phyloP scores from a whole-genome alignment of 768 basidiomycete species.

The Termitomyces sp. region DNA sequence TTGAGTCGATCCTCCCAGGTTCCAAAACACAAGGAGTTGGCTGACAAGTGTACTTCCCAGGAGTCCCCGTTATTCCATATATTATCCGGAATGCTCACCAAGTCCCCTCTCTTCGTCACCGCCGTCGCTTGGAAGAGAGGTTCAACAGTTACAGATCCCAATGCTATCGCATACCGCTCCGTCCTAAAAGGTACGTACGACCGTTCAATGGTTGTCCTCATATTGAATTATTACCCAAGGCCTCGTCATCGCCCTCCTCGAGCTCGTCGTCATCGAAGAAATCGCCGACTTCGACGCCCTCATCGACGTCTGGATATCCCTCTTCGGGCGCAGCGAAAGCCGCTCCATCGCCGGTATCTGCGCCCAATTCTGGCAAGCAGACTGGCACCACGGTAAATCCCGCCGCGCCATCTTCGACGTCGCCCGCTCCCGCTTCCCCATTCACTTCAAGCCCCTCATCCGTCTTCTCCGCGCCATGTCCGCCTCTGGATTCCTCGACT shows the following conservation, averaged over 20 bases:
- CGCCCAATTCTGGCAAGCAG: constrained; percentile 78
- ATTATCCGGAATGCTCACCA: constrained; percentile 55
- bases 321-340: constrained; percentile 76
- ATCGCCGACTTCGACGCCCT: constrained; percentile 71
- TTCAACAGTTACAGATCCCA: constrained; percentile 69
- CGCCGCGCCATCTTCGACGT: constrained; percentile 84
- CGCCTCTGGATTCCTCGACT: constrained; percentile 72
- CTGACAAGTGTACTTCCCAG: constrained; percentile 50
- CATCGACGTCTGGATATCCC: constrained; percentile 72
- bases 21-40: constrained; percentile 52
- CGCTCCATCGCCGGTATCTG: constrained; percentile 66
- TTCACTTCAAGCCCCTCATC: constrained; percentile 67
- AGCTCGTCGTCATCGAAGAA: constrained; percentile 72
- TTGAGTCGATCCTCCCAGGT: constrained; percentile 46
- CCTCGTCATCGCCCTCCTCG: constrained; percentile 69
- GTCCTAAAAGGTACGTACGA: constrained; percentile 71
- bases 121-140: constrained; percentile 65
- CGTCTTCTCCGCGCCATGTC: constrained; percentile 76
- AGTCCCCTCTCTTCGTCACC: constrained; percentile 75
- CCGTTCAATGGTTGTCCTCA: not conserved
- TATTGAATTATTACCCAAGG: constrained; percentile 42
- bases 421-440: constrained; percentile 78
- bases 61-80: constrained; percentile 60
- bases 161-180: constrained; percentile 75
- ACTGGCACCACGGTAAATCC: constrained; percentile 62